These are phyloP conservation scores for Sporisorium iseilematis-ciliati DNA, from an alignment of 1,284 basidiomycete genomes.

Conservation along the genomic window DNA sequence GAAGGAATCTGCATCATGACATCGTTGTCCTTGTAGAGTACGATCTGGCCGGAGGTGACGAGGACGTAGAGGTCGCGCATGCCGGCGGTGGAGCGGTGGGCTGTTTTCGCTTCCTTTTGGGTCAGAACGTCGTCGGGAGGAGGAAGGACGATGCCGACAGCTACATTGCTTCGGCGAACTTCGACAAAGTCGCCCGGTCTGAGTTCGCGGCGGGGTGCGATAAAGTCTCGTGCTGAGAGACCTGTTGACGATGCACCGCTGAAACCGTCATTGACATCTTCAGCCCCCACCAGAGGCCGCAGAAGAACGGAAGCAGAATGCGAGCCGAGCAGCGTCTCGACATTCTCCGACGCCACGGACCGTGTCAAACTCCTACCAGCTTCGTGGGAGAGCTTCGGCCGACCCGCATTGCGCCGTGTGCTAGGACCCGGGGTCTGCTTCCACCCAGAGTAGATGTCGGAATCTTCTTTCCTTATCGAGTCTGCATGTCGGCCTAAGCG, in stretches of 20 bases:
- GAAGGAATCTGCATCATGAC: conserved; percentile 49
- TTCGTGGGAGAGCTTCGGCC: conserved; percentile 28
- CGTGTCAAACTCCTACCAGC: conserved; percentile 14
- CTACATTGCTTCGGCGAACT: conserved; percentile 8
- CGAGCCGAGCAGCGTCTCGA: conserved; percentile 25
- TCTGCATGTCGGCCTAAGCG: conserved; percentile 18
- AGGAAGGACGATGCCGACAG: conserved; percentile 27
- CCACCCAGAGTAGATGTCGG: conserved; percentile 40
- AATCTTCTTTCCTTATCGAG: conserved; percentile 15
- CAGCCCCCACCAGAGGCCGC: conserved; percentile 8
- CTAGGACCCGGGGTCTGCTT: conserved; percentile 39
- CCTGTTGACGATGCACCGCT: background rate
- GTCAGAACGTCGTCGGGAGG: conserved; percentile 15
- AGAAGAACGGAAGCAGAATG: conserved; percentile 20
- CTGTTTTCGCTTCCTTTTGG: background rate
- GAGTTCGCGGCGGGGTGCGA: conserved; percentile 27
- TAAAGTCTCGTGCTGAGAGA: conserved; percentile 24
- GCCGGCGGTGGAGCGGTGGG: background rate
- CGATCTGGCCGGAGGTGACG: conserved; percentile 30
- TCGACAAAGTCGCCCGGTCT: conserved; percentile 52
- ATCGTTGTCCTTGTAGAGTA: conserved; percentile 37
- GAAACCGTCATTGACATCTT: conserved; percentile 1
- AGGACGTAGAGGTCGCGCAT: conserved; percentile 40
- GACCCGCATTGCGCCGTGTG: conserved; percentile 27
- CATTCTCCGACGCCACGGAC: conserved; percentile 3